Conservation (phyloP, 129 eudicot genomes). For the Saposhnikovia divaricata region DNA sequence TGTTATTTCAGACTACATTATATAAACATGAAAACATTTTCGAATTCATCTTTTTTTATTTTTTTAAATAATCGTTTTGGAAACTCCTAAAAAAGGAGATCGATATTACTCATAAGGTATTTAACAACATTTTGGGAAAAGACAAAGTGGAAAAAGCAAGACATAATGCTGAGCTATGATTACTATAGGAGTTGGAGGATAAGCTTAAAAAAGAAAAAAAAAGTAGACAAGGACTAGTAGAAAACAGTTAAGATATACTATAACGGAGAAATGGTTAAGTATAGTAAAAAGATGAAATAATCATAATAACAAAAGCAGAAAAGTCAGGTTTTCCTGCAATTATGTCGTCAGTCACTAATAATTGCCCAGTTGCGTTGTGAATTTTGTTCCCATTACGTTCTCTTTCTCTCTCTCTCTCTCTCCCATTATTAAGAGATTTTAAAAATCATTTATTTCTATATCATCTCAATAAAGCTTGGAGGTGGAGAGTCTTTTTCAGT, state of each 20-base stretch:
- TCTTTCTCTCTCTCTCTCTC: neutral
- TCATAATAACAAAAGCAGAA: no score
- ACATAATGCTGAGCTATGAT: neutral
- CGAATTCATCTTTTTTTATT: no score
- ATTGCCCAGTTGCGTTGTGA: neutral
- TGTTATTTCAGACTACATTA: neutral
- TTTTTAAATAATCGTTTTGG: neutral
- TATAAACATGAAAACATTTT: neutral
- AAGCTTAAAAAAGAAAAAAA: neutral
- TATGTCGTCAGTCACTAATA: neutral
- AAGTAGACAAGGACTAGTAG: neutral
- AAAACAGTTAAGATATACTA: no score
- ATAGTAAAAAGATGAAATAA: no score
- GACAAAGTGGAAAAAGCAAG: neutral
- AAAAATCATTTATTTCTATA: neutral
- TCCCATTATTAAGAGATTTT: neutral
- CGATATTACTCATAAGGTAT: no score
- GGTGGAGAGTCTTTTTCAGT: neutral
- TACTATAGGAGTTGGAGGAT: neutral
- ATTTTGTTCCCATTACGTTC: no score
- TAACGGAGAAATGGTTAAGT: no score
- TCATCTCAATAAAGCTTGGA: neutral
- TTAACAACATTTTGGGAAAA: no score
- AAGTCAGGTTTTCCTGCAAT: neutral
- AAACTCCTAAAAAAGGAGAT: no score